Percentiles rank a stretch among this genome's conserved stretches.
These are phyloP conservation scores for Psilocybe mexicana DNA, from an alignment of 1,284 basidiomycete species.

Conservation along the genomic window DNA sequence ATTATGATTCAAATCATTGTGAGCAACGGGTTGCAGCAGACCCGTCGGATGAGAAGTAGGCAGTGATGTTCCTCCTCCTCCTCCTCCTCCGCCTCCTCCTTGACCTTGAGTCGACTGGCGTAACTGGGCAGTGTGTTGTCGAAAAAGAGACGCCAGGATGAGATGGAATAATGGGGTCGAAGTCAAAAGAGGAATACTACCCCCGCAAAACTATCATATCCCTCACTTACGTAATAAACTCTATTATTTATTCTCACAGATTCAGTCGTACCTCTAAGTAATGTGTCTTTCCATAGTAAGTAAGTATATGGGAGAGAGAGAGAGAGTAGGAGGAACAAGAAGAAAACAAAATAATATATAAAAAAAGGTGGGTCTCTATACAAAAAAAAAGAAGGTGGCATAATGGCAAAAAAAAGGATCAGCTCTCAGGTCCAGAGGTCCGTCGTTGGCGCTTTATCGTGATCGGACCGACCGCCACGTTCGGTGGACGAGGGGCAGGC, in stretches of 20 bases:
- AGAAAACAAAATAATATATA: slow-evolving; percentile 10
- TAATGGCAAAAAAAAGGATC: slow-evolving; percentile 7
- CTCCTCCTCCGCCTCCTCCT: slow-evolving; percentile 30
- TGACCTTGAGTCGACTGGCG: slow-evolving; percentile 29
- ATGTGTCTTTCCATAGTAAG: background rate
- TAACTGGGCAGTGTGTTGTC: slow-evolving; percentile 44
- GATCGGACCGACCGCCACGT: slow-evolving; percentile 36
- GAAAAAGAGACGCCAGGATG: slow-evolving; percentile 48
- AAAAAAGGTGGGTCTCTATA: slow-evolving; percentile 3
- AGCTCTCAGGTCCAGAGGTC: slow-evolving; percentile 49
- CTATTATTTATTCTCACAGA: too few relatives aligned
- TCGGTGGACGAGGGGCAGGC: slow-evolving; percentile 26
- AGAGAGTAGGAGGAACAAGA: background rate
- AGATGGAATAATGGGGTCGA: slow-evolving; percentile 5
- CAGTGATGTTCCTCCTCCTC: slow-evolving; percentile 35
- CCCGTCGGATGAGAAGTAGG: slow-evolving; percentile 53
- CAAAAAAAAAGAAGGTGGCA: background rate
- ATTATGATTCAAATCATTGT: slow-evolving; percentile 44
- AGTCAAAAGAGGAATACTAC: background rate
- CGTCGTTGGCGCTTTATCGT: slow-evolving; percentile 80
- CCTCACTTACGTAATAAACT: too few relatives aligned
- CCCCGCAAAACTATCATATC: too few relatives aligned
- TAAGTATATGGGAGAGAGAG: slow-evolving; percentile 3
- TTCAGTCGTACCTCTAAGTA: background rate
- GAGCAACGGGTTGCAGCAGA: slow-evolving; percentile 57